A percentile compares a stretch with the other conserved stretches of the same genome.
Conservation (phyloP, 345 rosid genomes). For the Barbarea vulgaris region DNA sequence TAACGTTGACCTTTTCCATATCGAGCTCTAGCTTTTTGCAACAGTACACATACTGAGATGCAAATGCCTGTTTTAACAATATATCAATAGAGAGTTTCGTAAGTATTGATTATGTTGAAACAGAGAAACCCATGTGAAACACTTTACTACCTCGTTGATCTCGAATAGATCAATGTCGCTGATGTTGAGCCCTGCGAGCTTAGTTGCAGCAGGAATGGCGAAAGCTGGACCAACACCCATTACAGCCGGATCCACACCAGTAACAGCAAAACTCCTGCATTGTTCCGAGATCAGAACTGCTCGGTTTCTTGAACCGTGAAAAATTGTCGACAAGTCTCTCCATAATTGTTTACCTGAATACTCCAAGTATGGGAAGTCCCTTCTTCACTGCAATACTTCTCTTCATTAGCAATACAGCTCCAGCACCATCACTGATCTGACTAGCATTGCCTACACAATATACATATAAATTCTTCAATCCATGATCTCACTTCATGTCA, state of each 20-base stretch:
- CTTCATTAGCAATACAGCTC: slow-evolving; percentile 93
- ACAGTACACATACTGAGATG: slow-evolving; percentile 87
- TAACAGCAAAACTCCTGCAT: slow-evolving; percentile 90
- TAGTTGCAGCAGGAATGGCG: slow-evolving; percentile 93
- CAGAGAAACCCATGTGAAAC: background rate
- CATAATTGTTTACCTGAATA: slow-evolving; percentile 61
- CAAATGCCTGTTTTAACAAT: slow-evolving; percentile 74
- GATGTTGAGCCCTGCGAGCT: slow-evolving; percentile 73
- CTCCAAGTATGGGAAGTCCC: slow-evolving; percentile 91
- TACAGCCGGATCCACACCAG: slow-evolving; percentile 93
- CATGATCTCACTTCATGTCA: background rate
- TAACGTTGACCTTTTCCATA: slow-evolving; percentile 76
- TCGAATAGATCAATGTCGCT: slow-evolving; percentile 77
- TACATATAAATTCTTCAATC: background rate
- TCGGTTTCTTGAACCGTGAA: background rate
- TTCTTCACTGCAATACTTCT: slow-evolving; percentile 79
- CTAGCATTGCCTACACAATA: slow-evolving; percentile 76
- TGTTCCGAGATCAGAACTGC: background rate
- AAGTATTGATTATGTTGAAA: background rate
- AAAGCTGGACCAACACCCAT: slow-evolving; percentile 95
- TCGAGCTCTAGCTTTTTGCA: slow-evolving; percentile 77
- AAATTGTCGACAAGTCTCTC: background rate
- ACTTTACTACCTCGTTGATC: slow-evolving; percentile 78
- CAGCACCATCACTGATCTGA: slow-evolving; percentile 98
- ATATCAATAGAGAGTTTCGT: background rate